A percentile compares a stretch with the other conserved stretches of the same genome.
phyloP scores from a whole-genome alignment of 768 basidiomycete species.

The Suillus sp. region DNA sequence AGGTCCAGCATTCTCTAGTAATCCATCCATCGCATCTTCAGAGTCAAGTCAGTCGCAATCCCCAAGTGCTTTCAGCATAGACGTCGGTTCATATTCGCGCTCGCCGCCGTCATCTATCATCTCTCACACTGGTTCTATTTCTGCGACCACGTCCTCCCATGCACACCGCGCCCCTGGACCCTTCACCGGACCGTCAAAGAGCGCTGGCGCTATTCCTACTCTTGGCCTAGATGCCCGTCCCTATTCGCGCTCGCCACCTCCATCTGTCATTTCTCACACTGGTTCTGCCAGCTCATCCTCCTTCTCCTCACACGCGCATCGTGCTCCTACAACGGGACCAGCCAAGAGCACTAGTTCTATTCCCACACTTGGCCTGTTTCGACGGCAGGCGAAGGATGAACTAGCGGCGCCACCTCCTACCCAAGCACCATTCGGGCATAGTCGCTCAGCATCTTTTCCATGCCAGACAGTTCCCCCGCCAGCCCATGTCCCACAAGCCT shows the following conservation, averaged over 20 bases:
- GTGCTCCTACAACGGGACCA: neutral
- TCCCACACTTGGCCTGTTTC: slow-evolving; percentile 16
- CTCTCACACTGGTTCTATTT: slow-evolving; percentile 19
- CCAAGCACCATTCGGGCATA: slow-evolving; percentile 23
- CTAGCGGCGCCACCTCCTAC: slow-evolving; percentile 17
- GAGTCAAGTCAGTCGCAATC: slow-evolving; percentile 23
- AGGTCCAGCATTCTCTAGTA: slow-evolving; percentile 26
- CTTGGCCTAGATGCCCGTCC: neutral
- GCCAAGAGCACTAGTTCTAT: slow-evolving; percentile 18
- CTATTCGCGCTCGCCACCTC: slow-evolving; percentile 14
- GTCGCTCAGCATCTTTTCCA: slow-evolving; percentile 24
- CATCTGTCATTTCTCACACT: slow-evolving; percentile 23
- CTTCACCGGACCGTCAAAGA: slow-evolving; percentile 3
- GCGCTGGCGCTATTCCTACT: neutral
- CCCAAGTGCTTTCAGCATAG: slow-evolving; percentile 12
- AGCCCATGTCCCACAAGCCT: slow-evolving; percentile 18
- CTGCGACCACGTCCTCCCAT: slow-evolving; percentile 24
- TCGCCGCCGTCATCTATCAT: slow-evolving; percentile 22
- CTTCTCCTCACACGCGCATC: slow-evolving; percentile 12
- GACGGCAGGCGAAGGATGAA: slow-evolving; percentile 7
- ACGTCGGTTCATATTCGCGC: neutral
- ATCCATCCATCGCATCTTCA: slow-evolving; percentile 25
- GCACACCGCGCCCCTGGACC: slow-evolving; percentile 4
- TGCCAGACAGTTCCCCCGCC: neutral
- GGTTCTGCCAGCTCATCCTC: slow-evolving; percentile 8